phyloP scores from a whole-genome alignment of 1,139 yeast genomes.

The Suzukiozyma palmioleophila region DNA sequence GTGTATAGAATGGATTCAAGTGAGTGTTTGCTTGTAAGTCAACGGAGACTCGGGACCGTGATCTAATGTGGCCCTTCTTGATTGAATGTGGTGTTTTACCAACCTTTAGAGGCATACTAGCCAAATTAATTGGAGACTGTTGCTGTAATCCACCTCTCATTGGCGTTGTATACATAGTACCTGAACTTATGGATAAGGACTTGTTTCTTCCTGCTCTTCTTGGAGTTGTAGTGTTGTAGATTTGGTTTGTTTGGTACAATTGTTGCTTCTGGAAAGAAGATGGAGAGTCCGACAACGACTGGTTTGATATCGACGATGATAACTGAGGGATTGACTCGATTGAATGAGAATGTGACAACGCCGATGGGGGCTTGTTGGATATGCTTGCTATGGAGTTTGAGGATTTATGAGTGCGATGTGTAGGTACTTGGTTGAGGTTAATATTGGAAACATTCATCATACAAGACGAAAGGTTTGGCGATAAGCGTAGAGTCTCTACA shows the following conservation, averaged over 20 bases:
- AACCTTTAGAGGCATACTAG: slow-evolving; percentile 18
- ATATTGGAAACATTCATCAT: slow-evolving; percentile 13
- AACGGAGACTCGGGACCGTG: slow-evolving; percentile 37
- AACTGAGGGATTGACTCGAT: slow-evolving; percentile 39
- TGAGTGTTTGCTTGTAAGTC: slow-evolving; percentile 22
- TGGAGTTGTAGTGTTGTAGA: slow-evolving; percentile 24
- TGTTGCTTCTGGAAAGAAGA: slow-evolving; percentile 16
- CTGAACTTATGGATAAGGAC: slow-evolving; percentile 27
- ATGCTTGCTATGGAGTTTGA: slow-evolving; percentile 6
- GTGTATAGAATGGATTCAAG: slow-evolving; percentile 45
- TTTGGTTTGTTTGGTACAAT: slow-evolving; percentile 12
- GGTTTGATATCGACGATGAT: slow-evolving; percentile 31
- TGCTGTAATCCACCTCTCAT: slow-evolving; percentile 15
- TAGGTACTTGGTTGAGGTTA: slow-evolving; percentile 15
- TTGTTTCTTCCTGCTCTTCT: slow-evolving; percentile 27
- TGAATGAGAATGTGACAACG: slow-evolving; percentile 39
- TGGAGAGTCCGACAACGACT: slow-evolving; percentile 34
- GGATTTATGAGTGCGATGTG: slow-evolving; percentile 7
- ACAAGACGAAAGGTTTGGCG: slow-evolving; percentile 4
- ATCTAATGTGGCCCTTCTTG: slow-evolving; percentile 34
- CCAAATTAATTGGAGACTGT: slow-evolving; percentile 22
- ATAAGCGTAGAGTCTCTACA: neutral
- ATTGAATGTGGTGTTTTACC: slow-evolving; percentile 27
- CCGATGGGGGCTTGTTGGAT: slow-evolving; percentile 22
- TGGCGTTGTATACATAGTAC: slow-evolving; percentile 26